A percentile compares a stretch with the other conserved stretches of the same genome.
These are phyloP conservation scores for Solanum medicagineum DNA, from an alignment of 257 asterid species.

Conservation along the genomic window DNA sequence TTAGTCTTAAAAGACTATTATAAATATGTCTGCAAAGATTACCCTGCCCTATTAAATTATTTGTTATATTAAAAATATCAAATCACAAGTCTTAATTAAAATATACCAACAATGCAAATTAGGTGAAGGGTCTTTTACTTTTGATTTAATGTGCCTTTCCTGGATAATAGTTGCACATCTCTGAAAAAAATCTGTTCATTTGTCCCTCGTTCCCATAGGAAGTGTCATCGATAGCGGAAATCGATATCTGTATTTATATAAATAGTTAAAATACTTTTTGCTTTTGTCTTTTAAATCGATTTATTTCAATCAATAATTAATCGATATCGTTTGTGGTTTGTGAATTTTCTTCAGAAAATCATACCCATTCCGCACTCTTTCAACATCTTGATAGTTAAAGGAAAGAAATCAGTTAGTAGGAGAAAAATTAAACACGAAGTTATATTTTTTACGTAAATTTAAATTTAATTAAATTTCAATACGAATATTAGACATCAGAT, in stretches of 20 bases:
- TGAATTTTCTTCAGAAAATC: no score
- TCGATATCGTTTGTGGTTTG: no score
- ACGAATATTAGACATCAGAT: neutral
- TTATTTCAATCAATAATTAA: neutral
- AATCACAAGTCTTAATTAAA: neutral
- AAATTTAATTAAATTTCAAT: neutral
- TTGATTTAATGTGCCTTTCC: neutral
- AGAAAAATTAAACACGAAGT: neutral
- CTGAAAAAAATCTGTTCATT: neutral
- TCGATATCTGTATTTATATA: no score
- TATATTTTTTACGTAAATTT: neutral
- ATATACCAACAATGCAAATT: neutral
- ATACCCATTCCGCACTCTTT: neutral
- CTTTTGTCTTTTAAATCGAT: no score
- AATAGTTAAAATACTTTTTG: no score
- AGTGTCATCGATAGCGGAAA: no score
- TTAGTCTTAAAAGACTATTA: neutral
- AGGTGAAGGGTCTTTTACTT: neutral
- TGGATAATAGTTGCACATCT: no score
- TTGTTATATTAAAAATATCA: neutral
- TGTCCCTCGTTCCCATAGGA: no score
- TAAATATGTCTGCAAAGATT: neutral
- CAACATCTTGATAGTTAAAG: neutral
- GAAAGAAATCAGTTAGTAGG: neutral
- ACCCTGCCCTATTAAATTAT: neutral